Evolutionary conservation across 129 eudicot species (phyloP).

Genomic region (Chrysanthemum makinoi): DNA sequence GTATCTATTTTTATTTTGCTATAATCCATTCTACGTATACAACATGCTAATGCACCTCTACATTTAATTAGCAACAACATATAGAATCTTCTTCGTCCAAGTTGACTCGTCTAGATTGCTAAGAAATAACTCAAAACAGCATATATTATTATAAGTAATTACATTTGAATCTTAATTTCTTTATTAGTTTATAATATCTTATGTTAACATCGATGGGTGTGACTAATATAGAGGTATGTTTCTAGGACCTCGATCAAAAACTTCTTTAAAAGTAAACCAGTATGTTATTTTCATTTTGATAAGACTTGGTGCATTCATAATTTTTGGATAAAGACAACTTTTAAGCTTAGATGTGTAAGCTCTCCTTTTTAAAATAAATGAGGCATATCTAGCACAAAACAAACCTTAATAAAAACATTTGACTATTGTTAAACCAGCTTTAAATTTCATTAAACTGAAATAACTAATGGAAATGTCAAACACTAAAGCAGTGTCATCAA

Average conservation of each 20-base stretch:
- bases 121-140: neutral
- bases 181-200: too few species aligned
- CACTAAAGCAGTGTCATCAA: neutral
- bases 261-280: neutral
- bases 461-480: neutral
- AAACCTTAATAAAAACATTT: too few species aligned
- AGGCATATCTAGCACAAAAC: neutral
- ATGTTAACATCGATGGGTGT: too few species aligned
- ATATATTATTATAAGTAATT: too few species aligned
- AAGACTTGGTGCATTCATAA: neutral
- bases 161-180: too few species aligned
- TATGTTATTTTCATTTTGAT: neutral
- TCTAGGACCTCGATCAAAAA: neutral
- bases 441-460: neutral
- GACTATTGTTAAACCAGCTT: too few species aligned
- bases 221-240: neutral
- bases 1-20: neutral
- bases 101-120: neutral
- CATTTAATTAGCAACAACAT: neutral
- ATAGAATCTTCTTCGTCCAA: neutral
- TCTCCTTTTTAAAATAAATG: neutral
- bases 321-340: neutral
- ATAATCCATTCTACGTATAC: neutral
- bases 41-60: neutral
- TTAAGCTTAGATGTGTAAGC: neutral